Percentiles rank a stretch among this genome's conserved stretches.
phyloP scores from a whole-genome alignment of 345 rosid species.

The Eucalyptus cloeziana region DNA sequence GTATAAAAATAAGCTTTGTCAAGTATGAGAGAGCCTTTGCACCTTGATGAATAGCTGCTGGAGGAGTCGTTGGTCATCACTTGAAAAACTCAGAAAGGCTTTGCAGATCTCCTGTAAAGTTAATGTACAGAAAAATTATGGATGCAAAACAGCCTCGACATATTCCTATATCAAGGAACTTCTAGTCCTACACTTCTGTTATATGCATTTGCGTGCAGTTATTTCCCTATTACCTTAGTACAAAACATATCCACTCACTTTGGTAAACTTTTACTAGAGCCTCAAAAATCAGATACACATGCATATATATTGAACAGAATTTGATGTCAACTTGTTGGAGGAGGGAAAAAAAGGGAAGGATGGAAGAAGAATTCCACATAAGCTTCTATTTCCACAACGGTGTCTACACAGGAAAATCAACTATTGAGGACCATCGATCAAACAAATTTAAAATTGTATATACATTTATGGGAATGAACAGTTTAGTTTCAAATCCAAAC shows the following conservation, averaged over 20 bases:
- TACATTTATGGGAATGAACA: neutral
- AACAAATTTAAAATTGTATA: neutral
- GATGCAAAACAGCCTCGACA: neutral
- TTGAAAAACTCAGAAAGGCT: neutral
- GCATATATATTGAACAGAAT: neutral
- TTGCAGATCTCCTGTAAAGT: neutral
- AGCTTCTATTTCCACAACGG: neutral
- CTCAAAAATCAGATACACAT: neutral
- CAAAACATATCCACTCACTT: neutral
- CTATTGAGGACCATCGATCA: neutral
- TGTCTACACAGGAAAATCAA: neutral
- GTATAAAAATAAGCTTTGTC: neutral
- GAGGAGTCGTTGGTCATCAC: neutral
- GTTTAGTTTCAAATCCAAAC: neutral
- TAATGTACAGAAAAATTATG: neutral
- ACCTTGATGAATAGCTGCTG: slow-evolving; percentile 2
- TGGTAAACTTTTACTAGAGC: neutral
- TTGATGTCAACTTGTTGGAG: neutral
- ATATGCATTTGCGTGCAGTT: neutral
- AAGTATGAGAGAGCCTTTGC: neutral
- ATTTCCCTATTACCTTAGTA: neutral
- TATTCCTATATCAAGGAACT: neutral
- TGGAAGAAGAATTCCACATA: neutral
- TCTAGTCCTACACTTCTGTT: neutral
- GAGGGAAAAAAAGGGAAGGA: neutral